phyloP scores from a whole-genome alignment of 495 filamentous ascomycete species.

The Daldinia decipiens region DNA sequence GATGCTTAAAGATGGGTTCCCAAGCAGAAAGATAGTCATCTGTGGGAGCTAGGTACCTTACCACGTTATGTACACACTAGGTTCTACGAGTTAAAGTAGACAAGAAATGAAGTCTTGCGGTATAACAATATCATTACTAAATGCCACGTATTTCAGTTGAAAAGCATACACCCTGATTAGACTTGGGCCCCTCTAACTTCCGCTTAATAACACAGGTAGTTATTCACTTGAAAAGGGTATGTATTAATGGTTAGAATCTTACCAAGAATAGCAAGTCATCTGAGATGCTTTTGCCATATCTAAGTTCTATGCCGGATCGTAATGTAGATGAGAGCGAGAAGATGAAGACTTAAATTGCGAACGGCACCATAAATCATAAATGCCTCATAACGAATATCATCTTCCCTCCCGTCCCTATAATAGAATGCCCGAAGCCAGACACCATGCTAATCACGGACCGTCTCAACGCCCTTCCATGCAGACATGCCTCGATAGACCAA shows the following conservation, averaged over 20 bases:
- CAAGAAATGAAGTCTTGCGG: background rate
- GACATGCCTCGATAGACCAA: background rate
- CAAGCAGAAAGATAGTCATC: background rate
- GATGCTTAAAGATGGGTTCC: background rate
- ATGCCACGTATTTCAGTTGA: background rate
- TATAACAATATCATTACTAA: background rate
- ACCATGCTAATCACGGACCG: conserved; percentile 3
- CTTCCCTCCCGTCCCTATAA: background rate
- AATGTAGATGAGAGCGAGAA: background rate
- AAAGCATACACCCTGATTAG: too few relatives aligned
- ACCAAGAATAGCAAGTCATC: too few relatives aligned
- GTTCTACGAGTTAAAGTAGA: too few relatives aligned
- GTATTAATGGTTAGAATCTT: too few relatives aligned
- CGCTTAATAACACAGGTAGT: too few relatives aligned
- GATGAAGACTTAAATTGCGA: background rate
- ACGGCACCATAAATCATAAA: background rate
- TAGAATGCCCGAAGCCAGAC: conserved; percentile 5
- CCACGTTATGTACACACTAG: too few relatives aligned
- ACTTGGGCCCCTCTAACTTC: too few relatives aligned
- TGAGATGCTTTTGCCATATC: too few relatives aligned
- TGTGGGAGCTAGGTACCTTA: too few relatives aligned
- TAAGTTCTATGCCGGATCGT: background rate
- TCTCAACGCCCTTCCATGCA: conserved; percentile 20
- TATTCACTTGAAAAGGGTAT: too few relatives aligned
- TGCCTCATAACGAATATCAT: background rate